These are phyloP conservation scores for Scalesia atractyloides DNA, from an alignment of 129 eudicot species.

Conservation along the genomic window DNA sequence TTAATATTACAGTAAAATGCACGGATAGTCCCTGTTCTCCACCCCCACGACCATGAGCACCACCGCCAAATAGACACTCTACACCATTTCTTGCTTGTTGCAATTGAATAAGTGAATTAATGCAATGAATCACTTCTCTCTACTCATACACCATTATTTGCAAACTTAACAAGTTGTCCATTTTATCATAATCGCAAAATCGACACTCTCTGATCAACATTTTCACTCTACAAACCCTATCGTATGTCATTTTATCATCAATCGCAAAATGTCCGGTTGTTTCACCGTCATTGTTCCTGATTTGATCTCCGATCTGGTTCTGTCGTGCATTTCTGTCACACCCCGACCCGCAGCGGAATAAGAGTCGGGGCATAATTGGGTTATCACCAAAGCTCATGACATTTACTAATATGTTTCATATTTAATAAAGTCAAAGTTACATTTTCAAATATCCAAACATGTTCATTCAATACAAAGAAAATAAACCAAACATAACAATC, in stretches of 20 bases:
- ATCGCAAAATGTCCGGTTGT: constrained; percentile 12
- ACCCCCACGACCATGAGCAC: no score
- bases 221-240: constrained; percentile 13
- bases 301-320: constrained; percentile 41
- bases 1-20: no score
- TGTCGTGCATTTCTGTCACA: constrained; percentile 18
- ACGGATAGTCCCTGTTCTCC: no score
- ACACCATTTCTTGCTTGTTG: not conserved
- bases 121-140: constrained; percentile 42
- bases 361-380: no score
- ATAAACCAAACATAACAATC: no score
- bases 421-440: no score
- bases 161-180: constrained; percentile 27
- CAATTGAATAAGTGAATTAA: constrained; percentile 26
- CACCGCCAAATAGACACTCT: constrained; percentile 19
- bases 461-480: no score
- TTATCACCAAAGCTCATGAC: no score
- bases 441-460: no score
- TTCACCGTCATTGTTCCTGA: constrained; percentile 5
- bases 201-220: constrained; percentile 35
- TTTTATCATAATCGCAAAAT: not conserved
- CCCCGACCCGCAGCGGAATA: no score
- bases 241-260: constrained; percentile 32
- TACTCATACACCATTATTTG: constrained; percentile 34
- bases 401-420: no score